A percentile compares a stretch with the other conserved stretches of the same genome.
phyloP scores from a whole-genome alignment of 305 asterid genomes.

The Fraxinus nigra region DNA sequence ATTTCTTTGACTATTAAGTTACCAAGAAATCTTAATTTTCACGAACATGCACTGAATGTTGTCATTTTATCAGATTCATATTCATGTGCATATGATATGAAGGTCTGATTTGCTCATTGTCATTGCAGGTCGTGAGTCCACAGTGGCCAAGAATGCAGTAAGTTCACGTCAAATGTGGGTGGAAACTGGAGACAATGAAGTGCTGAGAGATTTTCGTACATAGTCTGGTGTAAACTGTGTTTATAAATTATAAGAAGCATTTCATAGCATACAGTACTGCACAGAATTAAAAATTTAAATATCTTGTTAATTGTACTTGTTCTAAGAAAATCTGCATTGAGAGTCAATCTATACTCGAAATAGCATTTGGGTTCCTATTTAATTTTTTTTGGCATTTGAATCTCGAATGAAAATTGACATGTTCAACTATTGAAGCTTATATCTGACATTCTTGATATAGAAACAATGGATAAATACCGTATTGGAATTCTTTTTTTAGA shows the following conservation, averaged over 20 bases:
- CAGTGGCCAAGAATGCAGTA: slow-evolving; percentile 64
- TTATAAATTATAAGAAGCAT: background rate
- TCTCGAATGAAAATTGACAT: background rate
- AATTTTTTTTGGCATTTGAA: background rate
- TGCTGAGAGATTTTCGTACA: background rate
- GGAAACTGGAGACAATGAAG: background rate
- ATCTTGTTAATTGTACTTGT: background rate
- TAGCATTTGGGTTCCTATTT: background rate
- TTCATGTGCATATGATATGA: slow-evolving; percentile 2
- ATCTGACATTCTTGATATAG: background rate
- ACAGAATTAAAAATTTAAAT: background rate
- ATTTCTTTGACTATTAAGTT: background rate
- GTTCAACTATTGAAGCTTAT: background rate
- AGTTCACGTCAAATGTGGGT: background rate
- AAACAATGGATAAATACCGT: background rate
- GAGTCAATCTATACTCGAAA: background rate
- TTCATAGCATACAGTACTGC: background rate
- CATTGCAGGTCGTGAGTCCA: slow-evolving; percentile 83
- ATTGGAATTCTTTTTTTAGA: background rate
- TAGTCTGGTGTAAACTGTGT: background rate
- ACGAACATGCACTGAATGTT: background rate
- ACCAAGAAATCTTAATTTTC: background rate
- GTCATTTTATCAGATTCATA: background rate
- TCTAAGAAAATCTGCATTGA: background rate
- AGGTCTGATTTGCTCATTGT: background rate